These are phyloP conservation scores for Leccinum sublutescens DNA, from an alignment of 768 basidiomycete genomes.

Conservation along the genomic window DNA sequence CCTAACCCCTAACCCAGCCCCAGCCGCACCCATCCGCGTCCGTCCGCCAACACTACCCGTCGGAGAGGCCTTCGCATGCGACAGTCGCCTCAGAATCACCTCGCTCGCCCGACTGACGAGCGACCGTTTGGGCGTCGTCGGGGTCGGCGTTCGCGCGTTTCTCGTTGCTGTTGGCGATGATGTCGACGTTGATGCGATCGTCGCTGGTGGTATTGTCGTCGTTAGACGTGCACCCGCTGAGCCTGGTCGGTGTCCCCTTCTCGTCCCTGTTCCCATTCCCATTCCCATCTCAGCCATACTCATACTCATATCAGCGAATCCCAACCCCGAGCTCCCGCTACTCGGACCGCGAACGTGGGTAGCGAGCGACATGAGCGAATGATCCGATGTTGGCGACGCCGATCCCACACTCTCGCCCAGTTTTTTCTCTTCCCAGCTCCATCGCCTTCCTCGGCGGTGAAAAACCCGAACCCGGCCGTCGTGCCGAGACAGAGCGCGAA, in stretches of 20 bases:
- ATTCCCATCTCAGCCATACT: neutral
- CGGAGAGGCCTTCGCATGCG: constrained; percentile 11
- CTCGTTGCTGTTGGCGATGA: neutral
- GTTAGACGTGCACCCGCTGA: constrained; percentile 26
- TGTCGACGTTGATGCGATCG: too few species aligned
- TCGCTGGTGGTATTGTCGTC: constrained; percentile 1
- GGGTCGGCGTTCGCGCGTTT: neutral
- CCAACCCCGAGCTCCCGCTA: neutral
- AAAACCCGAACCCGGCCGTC: neutral
- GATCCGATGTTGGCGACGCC: constrained; percentile 9
- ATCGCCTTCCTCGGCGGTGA: neutral
- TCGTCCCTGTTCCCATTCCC: too few species aligned
- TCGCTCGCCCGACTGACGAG: constrained; percentile 20
- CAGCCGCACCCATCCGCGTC: neutral
- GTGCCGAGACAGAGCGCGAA: too few species aligned
- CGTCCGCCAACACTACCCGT: neutral
- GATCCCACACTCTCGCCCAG: neutral
- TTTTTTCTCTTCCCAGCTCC: neutral
- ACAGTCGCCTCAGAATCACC: constrained; percentile 23
- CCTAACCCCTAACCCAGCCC: too few species aligned
- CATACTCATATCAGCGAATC: neutral
- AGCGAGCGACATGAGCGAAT: constrained; percentile 19
- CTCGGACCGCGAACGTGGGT: constrained; percentile 8
- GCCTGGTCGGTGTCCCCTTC: constrained; percentile 15
- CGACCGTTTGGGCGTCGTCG: neutral